Conservation (phyloP, 176 grass and related monocot species). For the Carex littledalei region DNA sequence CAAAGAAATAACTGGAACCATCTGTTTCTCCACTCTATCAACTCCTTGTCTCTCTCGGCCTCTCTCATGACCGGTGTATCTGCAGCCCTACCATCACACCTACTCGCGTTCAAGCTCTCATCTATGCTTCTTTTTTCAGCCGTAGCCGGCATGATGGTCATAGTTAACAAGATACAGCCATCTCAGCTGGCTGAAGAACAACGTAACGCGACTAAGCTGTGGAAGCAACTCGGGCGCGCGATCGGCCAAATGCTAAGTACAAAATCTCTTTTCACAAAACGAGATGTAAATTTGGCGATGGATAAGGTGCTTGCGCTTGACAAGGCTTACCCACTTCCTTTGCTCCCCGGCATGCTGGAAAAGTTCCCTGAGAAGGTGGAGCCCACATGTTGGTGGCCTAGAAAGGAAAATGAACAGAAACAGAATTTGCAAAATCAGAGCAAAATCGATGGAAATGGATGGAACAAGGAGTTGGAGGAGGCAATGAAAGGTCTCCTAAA, state of each 20-base stretch:
- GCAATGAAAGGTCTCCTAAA: constrained; percentile 22
- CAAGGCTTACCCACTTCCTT: constrained; percentile 32
- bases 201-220: constrained; percentile 25
- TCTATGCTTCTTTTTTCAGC: constrained; percentile 23
- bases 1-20: constrained; percentile 38
- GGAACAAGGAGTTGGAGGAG: constrained; percentile 34
- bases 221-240: constrained; percentile 23
- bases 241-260: background rate
- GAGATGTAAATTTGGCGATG: constrained; percentile 11
- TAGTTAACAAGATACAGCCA: constrained; percentile 34
- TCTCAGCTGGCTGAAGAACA: constrained; percentile 40
- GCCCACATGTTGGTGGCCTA: constrained; percentile 34
- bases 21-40: constrained; percentile 28
- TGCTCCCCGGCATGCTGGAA: constrained; percentile 33
- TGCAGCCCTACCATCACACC: background rate
- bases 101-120: constrained; percentile 28
- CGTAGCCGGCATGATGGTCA: constrained; percentile 15
- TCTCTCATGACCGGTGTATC: constrained; percentile 23
- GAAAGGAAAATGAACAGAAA: constrained; percentile 3
- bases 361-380: constrained; percentile 29
- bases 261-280: constrained; percentile 4
- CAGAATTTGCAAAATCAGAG: background rate
- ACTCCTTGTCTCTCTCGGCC: constrained; percentile 13
- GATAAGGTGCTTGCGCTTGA: constrained; percentile 29
- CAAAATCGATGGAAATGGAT: constrained; percentile 16